phyloP scores from a whole-genome alignment of 345 rosid genomes.

The Dipteronia sinensis region DNA sequence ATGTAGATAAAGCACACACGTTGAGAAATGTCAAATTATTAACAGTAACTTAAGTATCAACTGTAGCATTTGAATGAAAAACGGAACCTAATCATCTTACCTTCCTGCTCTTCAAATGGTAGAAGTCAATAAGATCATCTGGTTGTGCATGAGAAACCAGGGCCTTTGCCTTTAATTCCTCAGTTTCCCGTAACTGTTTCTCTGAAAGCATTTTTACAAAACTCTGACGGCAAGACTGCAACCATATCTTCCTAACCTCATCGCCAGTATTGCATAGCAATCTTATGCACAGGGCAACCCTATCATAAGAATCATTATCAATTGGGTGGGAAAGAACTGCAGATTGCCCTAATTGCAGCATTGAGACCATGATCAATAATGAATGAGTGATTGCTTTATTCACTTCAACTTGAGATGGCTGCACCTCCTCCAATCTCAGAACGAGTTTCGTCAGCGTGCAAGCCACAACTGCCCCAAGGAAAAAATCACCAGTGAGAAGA shows the following conservation, averaged over 20 bases:
- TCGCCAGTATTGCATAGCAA: slow-evolving; percentile 80
- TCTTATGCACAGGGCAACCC: slow-evolving; percentile 80
- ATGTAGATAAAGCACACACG: not conserved
- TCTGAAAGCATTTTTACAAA: slow-evolving; percentile 96
- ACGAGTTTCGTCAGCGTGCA: slow-evolving; percentile 91
- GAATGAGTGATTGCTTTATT: slow-evolving; percentile 65
- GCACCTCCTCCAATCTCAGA: slow-evolving; percentile 94
- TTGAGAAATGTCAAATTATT: not conserved
- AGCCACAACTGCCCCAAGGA: slow-evolving; percentile 97
- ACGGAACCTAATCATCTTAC: slow-evolving; percentile 35
- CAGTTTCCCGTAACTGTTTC: slow-evolving; percentile 79
- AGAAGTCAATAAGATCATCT: slow-evolving; percentile 97
- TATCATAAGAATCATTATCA: slow-evolving; percentile 88
- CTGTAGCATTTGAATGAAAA: not conserved
- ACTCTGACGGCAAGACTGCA: slow-evolving; percentile 87
- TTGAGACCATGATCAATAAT: slow-evolving; percentile 85
- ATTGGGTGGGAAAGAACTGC: slow-evolving; percentile 88
- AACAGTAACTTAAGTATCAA: not conserved
- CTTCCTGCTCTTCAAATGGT: slow-evolving; percentile 97
- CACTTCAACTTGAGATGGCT: slow-evolving; percentile 74
- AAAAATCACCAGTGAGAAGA: slow-evolving; percentile 91
- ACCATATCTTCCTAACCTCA: slow-evolving; percentile 82
- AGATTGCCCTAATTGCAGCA: slow-evolving; percentile 94
- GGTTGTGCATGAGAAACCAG: slow-evolving; percentile 94
- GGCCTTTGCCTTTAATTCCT: slow-evolving; percentile 92